Percentiles rank a stretch among this genome's conserved stretches.
Conservation (phyloP, 306 rosid species). For the Prosopis cineraria region DNA sequence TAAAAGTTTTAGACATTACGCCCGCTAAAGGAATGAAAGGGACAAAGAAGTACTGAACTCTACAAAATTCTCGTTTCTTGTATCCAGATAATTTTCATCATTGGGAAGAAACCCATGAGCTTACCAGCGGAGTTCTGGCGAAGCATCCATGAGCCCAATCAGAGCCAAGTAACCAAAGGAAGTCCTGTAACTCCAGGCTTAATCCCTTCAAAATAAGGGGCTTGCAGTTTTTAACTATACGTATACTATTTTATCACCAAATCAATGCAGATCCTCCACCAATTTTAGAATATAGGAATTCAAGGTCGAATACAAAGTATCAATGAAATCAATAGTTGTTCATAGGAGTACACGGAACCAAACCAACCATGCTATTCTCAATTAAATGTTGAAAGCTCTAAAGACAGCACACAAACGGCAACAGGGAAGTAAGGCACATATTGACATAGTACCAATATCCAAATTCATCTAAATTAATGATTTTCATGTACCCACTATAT, state of each 20-base stretch:
- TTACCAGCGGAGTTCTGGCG: conserved; percentile 86
- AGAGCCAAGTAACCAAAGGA: conserved; percentile 82
- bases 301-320: background rate
- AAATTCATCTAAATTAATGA: background rate
- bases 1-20: background rate
- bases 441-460: background rate
- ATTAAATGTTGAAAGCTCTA: background rate
- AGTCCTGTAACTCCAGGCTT: conserved; percentile 92
- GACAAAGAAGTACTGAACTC: background rate
- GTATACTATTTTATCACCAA: background rate
- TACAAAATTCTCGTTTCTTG: conserved; percentile 53
- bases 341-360: conserved; percentile 30
- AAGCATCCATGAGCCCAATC: conserved; percentile 81
- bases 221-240: background rate
- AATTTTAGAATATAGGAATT: background rate
- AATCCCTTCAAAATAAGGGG: conserved; percentile 50
- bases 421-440: background rate
- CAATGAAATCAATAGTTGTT: background rate
- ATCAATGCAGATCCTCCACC: background rate
- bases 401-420: background rate
- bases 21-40: background rate
- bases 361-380: background rate
- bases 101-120: conserved; percentile 88
- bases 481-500: background rate
- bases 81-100: conserved; percentile 78